These are phyloP conservation scores for Bolboschoenoplectus hybrid DNA, from an alignment of 202 grass and related monocot species.

Conservation along the genomic window DNA sequence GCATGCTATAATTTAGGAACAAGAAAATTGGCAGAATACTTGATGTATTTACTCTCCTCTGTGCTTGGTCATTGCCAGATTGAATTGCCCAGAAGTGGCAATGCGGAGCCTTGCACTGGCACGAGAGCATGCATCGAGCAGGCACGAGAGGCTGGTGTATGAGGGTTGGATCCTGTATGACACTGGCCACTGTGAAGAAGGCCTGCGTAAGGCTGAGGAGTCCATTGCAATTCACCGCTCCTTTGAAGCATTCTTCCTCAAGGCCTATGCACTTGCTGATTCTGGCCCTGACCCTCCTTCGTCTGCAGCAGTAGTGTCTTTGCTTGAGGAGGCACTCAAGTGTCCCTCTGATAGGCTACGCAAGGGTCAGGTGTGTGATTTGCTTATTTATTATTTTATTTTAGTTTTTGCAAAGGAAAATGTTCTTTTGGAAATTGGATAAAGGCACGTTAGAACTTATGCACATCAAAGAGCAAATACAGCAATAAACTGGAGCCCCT, in stretches of 20 bases:
- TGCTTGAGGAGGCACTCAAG: slow-evolving; percentile 93
- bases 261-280: slow-evolving; percentile 97
- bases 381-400: slow-evolving; percentile 13
- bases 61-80: slow-evolving; percentile 42
- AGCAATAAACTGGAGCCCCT: background rate
- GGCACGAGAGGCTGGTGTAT: slow-evolving; percentile 86
- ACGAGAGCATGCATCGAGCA: slow-evolving; percentile 74
- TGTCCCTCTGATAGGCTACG: slow-evolving; percentile 96
- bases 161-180: slow-evolving; percentile 99
- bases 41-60: slow-evolving; percentile 18
- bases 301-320: slow-evolving; percentile 81
- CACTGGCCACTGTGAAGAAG: slow-evolving; percentile 96
- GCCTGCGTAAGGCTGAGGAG: slow-evolving; percentile 89
- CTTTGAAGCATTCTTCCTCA: slow-evolving; percentile 98
- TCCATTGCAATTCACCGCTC: slow-evolving; percentile 93
- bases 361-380: slow-evolving; percentile 76
- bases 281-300: slow-evolving; percentile 85
- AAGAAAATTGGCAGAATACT: background rate
- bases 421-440: background rate
- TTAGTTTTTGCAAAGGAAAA: background rate
- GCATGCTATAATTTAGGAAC: background rate
- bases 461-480: background rate
- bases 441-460: background rate
- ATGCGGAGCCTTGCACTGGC: slow-evolving; percentile 96
- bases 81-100: slow-evolving; percentile 93